Evolutionary conservation across 805 yeast species (phyloP).

Genomic region (Ogataea pilisensis): DNA sequence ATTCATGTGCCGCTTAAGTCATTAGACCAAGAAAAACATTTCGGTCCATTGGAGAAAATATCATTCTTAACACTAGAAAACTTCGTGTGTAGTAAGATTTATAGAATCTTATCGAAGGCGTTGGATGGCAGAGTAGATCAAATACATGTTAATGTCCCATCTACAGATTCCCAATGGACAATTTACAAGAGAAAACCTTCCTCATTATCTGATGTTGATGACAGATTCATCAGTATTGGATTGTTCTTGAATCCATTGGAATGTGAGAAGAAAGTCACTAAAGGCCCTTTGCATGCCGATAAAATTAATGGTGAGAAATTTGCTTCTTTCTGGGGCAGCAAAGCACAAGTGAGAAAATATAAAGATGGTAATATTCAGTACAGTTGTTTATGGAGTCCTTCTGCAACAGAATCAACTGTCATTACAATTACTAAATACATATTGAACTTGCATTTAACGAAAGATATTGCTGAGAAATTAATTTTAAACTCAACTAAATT

Average conservation of each 20-base stretch:
- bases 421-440: conserved; percentile 61
- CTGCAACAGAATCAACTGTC: conserved; percentile 57
- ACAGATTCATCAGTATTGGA: conserved; percentile 48
- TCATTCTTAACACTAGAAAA: conserved; percentile 67
- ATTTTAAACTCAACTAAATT: conserved; percentile 40
- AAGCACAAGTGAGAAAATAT: conserved; percentile 82
- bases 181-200: conserved; percentile 53
- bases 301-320: conserved; percentile 58
- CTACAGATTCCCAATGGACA: conserved; percentile 30
- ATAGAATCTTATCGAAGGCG: conserved; percentile 52
- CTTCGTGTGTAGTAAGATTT: conserved; percentile 57
- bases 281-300: conserved; percentile 72
- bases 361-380: conserved; percentile 89
- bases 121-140: conserved; percentile 46
- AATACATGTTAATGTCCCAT: conserved; percentile 29
- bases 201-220: conserved; percentile 26
- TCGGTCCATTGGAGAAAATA: conserved; percentile 69
- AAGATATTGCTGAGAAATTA: conserved; percentile 35
- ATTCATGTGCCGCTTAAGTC: conserved; percentile 49
- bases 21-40: conserved; percentile 37
- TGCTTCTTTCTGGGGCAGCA: conserved; percentile 84
- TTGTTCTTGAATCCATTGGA: conserved; percentile 65
- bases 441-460: conserved; percentile 56
- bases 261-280: conserved; percentile 77
- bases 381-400: conserved; percentile 80